These are phyloP conservation scores for Porpolomopsis calyptriformis DNA, from an alignment of 768 basidiomycete species.

Conservation along the genomic window DNA sequence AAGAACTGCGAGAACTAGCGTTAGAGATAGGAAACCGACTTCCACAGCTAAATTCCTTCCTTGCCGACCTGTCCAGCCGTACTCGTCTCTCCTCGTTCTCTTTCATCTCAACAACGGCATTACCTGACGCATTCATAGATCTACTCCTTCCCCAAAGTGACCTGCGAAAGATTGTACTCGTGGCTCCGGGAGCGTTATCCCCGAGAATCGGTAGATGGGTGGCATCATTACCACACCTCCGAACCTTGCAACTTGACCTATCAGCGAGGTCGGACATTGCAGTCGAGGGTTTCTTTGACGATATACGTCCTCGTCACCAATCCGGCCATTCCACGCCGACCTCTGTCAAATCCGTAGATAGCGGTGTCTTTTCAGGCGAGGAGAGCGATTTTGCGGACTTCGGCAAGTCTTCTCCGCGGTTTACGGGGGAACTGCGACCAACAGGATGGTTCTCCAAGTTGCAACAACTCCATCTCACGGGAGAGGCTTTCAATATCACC, in stretches of 20 bases:
- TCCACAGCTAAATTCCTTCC: constrained; percentile 50
- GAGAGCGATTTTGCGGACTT: constrained; percentile 70
- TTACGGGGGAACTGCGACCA: constrained; percentile 50
- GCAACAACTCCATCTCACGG: constrained; percentile 54
- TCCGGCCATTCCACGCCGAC: constrained; percentile 66
- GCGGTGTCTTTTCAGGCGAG: constrained; percentile 68
- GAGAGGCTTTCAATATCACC: constrained; percentile 57
- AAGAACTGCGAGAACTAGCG: constrained; percentile 48
- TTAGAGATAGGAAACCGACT: constrained; percentile 53
- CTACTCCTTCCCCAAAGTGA: constrained; percentile 47
- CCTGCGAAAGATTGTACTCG: constrained; percentile 52
- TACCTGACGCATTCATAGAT: constrained; percentile 64
- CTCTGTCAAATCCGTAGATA: constrained; percentile 58
- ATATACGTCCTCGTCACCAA: constrained; percentile 44
- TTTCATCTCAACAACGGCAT: constrained; percentile 54
- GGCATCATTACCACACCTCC: constrained; percentile 52
- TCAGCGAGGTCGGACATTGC: constrained; percentile 56
- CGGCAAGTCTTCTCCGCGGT: constrained; percentile 54
- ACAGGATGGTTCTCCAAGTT: constrained; percentile 49
- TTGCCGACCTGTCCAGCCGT: constrained; percentile 52
- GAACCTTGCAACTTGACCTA: constrained; percentile 59
- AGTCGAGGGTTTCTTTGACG: constrained; percentile 75
- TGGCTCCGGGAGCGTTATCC: constrained; percentile 66
- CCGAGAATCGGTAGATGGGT: constrained; percentile 66
- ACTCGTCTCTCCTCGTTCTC: constrained; percentile 58